Evolutionary conservation across 2,329 filamentous ascomycete species (phyloP).

Genomic region (Microsporum audouinii): DNA sequence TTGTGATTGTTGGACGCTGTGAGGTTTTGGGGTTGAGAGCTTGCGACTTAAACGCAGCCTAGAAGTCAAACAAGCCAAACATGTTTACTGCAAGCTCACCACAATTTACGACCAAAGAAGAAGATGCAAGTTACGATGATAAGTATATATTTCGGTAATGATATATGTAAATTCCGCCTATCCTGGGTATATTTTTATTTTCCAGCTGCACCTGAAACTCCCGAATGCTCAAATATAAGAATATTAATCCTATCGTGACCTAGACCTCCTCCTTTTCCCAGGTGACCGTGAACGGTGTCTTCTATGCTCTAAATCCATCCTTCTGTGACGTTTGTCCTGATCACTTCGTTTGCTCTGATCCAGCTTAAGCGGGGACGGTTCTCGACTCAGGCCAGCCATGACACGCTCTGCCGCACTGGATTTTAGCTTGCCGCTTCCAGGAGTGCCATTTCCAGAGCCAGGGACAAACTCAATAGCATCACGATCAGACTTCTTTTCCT

Average conservation of each 20-base stretch:
- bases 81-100: not conserved
- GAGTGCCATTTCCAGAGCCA: constrained; percentile 14
- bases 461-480: constrained; percentile 32
- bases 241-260: constrained; percentile 13
- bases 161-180: not conserved
- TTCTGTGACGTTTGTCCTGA: constrained; percentile 2
- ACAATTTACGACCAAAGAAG: not conserved
- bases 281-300: constrained; percentile 13
- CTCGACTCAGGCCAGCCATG: constrained; percentile 17
- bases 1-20: not conserved
- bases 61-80: constrained; percentile 3
- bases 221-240: not conserved
- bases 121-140: not conserved
- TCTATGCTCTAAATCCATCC: constrained; percentile 9
- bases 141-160: not conserved
- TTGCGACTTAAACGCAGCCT: constrained; percentile 1
- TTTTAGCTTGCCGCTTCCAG: constrained; percentile 11
- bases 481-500: constrained; percentile 26
- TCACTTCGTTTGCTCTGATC: constrained; percentile 10
- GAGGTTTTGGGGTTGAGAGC: not conserved
- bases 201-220: not conserved
- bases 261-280: constrained; percentile 15
- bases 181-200: constrained; percentile 1
- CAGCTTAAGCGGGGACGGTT: constrained; percentile 10
- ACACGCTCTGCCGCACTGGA: constrained; percentile 19